Conservation (phyloP, 2,329 filamentous ascomycete genomes). For the Penicillium capsulatum region DNA sequence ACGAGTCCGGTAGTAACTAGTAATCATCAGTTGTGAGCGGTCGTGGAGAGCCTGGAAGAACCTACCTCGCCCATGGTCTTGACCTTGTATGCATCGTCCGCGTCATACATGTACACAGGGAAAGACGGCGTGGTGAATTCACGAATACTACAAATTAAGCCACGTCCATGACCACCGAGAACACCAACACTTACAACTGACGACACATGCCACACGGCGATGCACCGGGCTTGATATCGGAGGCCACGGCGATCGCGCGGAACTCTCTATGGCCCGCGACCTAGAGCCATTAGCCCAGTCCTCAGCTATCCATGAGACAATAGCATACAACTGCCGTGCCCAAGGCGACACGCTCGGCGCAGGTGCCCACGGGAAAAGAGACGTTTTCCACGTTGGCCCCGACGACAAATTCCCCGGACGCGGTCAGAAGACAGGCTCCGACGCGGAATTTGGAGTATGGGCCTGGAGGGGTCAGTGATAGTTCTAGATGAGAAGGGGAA, state of each 20-base stretch:
- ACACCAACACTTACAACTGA: conserved; percentile 80
- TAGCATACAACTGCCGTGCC: conserved; percentile 64
- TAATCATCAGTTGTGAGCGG: neutral
- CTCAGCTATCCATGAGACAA: too few species aligned
- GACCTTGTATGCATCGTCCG: conserved; percentile 59
- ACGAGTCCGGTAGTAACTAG: conserved; percentile 64
- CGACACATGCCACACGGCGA: conserved; percentile 93
- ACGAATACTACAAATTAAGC: too few species aligned
- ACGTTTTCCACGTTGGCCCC: conserved; percentile 95
- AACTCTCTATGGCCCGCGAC: conserved; percentile 53
- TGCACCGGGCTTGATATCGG: conserved; percentile 64
- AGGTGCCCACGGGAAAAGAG: conserved; percentile 88
- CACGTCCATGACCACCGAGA: too few species aligned
- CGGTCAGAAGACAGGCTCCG: conserved; percentile 70
- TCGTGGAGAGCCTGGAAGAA: conserved; percentile 1
- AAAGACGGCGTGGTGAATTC: conserved; percentile 67
- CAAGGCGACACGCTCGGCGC: conserved; percentile 87
- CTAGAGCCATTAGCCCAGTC: conserved; percentile 27
- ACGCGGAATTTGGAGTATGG: conserved; percentile 92
- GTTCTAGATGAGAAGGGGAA: neutral
- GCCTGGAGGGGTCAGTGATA: conserved; percentile 39
- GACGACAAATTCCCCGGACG: conserved; percentile 54
- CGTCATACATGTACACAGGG: conserved; percentile 91
- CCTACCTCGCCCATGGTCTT: conserved; percentile 40
- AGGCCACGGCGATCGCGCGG: conserved; percentile 78